Conservation (phyloP, 345 rosid genomes). For the Lepidium didymum region DNA sequence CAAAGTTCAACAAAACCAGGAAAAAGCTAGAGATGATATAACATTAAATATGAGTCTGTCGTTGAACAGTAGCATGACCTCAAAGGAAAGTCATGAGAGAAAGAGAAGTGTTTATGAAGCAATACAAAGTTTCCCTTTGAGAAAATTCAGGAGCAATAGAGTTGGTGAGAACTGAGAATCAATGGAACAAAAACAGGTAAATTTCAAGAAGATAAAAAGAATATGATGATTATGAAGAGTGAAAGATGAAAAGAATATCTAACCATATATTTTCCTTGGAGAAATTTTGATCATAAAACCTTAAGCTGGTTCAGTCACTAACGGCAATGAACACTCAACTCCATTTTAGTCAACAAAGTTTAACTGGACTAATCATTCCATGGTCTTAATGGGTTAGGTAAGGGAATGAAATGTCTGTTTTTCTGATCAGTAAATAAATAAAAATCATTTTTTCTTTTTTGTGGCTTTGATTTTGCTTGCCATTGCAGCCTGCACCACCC, state of each 20-base stretch:
- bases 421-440: not conserved
- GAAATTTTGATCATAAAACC: not conserved
- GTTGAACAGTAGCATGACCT: constrained; percentile 39
- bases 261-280: not conserved
- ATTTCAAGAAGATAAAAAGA: constrained; percentile 8
- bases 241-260: not conserved
- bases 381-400: constrained; percentile 23
- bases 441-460: not conserved
- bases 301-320: constrained; percentile 1
- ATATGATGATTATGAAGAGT: constrained; percentile 8
- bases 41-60: constrained; percentile 6
- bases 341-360: constrained; percentile 11
- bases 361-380: constrained; percentile 12
- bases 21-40: not conserved
- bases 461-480: constrained; percentile 20
- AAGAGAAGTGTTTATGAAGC: constrained; percentile 24
- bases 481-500: constrained; percentile 26
- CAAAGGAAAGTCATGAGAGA: constrained; percentile 32
- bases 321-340: not conserved
- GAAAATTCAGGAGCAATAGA: constrained; percentile 27
- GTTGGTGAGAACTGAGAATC: constrained; percentile 34
- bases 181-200: not conserved
- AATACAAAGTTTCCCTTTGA: constrained; percentile 25
- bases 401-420: constrained; percentile 14
- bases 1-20: not conserved